A percentile compares a stretch with the other conserved stretches of the same genome.
Evolutionary conservation across 371 early-diverging fungal species (phyloP).

Genomic region (Lichtheimia hyalospora): DNA sequence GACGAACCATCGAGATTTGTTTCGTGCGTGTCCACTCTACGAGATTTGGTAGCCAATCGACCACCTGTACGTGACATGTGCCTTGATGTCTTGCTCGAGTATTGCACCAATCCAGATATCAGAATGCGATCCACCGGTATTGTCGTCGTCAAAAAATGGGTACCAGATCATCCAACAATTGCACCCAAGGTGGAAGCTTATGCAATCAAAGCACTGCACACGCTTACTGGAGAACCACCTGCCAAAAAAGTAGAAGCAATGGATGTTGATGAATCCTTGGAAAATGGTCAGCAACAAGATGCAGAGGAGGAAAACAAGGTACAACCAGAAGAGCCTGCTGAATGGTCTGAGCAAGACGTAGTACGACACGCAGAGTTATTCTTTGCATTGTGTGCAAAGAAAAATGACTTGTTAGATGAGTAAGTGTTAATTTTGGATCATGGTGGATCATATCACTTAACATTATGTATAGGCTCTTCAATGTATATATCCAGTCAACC

Average conservation of each 20-base stretch:
- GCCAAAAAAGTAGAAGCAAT: conserved; percentile 7
- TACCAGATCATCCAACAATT: conserved; percentile 52
- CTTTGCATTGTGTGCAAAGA: conserved; percentile 41
- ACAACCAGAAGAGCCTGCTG: conserved; percentile 7
- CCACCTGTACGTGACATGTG: conserved; percentile 31
- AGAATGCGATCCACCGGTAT: conserved; percentile 56
- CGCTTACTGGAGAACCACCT: conserved; percentile 33
- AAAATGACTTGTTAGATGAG: conserved; percentile 39
- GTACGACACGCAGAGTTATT: conserved; percentile 44
- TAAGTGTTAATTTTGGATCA: conserved; percentile 16
- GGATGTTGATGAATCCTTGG: not conserved
- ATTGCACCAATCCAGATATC: conserved; percentile 34
- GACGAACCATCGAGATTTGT: conserved; percentile 42
- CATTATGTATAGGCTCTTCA: conserved; percentile 48
- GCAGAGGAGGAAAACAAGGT: conserved; percentile 9
- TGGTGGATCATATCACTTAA: too few relatives aligned
- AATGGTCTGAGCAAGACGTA: conserved; percentile 38
- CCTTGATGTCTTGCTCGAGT: conserved; percentile 35
- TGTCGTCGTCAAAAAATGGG: conserved; percentile 63
- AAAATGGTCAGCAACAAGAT: not conserved
- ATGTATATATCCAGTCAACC: conserved; percentile 47
- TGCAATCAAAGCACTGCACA: conserved; percentile 45
- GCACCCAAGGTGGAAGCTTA: conserved; percentile 49
- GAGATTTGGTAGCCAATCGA: conserved; percentile 31
- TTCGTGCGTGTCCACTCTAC: conserved; percentile 35